phyloP scores from a whole-genome alignment of 2,329 filamentous ascomycete genomes.

The Daldinia eschscholtzii region DNA sequence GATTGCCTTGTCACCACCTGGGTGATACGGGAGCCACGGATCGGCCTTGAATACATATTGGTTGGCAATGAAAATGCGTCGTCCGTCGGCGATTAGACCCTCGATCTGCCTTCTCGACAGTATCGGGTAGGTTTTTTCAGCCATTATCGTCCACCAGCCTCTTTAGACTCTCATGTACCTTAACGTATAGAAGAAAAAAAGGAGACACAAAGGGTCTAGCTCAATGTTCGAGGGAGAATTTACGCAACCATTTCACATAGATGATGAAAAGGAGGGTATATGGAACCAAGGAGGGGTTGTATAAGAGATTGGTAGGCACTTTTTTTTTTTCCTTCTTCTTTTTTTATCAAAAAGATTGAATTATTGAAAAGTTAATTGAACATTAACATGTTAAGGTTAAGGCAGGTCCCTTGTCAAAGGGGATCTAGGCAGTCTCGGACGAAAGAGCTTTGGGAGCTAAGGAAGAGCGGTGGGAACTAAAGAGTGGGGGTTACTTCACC shows the following conservation, averaged over 20 bases:
- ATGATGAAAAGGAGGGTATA: constrained; percentile 1
- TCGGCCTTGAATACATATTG: constrained; percentile 87
- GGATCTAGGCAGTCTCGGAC: not conserved
- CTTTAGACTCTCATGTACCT: not conserved
- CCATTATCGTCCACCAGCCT: constrained; percentile 41
- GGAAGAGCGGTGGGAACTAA: constrained; percentile 31
- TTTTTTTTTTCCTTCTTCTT: too few species aligned
- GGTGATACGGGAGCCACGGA: constrained; percentile 89
- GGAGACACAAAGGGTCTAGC: not conserved
- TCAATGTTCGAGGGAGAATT: not conserved
- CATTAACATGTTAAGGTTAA: constrained; percentile 6
- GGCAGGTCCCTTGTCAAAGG: constrained; percentile 2
- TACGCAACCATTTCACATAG: constrained; percentile 16
- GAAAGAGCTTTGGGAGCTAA: constrained; percentile 17
- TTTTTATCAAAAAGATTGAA: not conserved
- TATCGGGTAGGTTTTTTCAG: constrained; percentile 58
- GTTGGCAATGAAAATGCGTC: constrained; percentile 83
- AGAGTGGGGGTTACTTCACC: constrained; percentile 17
- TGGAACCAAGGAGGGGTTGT: constrained; percentile 13
- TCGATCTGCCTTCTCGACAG: constrained; percentile 78
- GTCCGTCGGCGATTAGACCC: constrained; percentile 83
- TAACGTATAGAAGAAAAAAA: not conserved
- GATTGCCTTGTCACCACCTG: constrained; percentile 91
- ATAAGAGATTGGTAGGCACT: not conserved
- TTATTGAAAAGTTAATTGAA: constrained; percentile 1